A percentile compares a stretch with the other conserved stretches of the same genome.
Evolutionary conservation across 164 flowering plant species (phyloP).

Genomic region (Houttuynia cordata): DNA sequence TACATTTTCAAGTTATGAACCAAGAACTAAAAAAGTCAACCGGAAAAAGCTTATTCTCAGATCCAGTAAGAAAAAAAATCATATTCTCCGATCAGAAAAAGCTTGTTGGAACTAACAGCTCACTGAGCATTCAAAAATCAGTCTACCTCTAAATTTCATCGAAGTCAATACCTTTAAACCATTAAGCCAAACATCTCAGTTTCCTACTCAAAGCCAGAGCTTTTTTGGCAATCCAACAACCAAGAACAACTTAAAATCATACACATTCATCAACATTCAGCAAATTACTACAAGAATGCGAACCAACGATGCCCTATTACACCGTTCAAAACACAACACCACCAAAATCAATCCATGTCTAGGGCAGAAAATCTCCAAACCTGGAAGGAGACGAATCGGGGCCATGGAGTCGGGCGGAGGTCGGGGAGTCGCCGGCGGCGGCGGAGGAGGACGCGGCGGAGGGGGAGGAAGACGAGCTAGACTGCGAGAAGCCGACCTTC

Average conservation of each 20-base stretch:
- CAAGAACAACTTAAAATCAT: not conserved
- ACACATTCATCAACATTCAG: not conserved
- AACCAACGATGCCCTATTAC: not conserved
- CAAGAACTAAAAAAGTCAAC: too few relatives aligned
- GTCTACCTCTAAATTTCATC: too few relatives aligned
- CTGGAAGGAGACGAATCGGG: slow-evolving; percentile 38
- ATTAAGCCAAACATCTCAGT: too few relatives aligned
- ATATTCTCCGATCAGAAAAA: too few relatives aligned
- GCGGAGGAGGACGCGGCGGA: slow-evolving; percentile 1
- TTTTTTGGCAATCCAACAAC: not conserved
- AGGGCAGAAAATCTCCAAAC: slow-evolving; percentile 15
- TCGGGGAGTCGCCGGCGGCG: slow-evolving; percentile 4
- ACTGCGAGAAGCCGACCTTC: slow-evolving; percentile 70
- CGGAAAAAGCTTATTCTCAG: too few relatives aligned
- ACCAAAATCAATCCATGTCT: not conserved
- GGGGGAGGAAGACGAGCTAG: slow-evolving; percentile 25
- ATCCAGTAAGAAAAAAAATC: too few relatives aligned
- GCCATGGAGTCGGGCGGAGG: slow-evolving; percentile 15
- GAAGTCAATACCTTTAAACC: too few relatives aligned
- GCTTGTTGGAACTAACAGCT: too few relatives aligned
- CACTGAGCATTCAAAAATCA: too few relatives aligned
- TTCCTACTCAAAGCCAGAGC: not conserved
- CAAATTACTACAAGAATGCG: not conserved
- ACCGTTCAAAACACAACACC: not conserved
- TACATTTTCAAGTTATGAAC: too few relatives aligned